A percentile compares a stretch with the other conserved stretches of the same genome.
phyloP scores from a whole-genome alignment of 805 yeast genomes.

The Metschnikowia gelsemii region DNA sequence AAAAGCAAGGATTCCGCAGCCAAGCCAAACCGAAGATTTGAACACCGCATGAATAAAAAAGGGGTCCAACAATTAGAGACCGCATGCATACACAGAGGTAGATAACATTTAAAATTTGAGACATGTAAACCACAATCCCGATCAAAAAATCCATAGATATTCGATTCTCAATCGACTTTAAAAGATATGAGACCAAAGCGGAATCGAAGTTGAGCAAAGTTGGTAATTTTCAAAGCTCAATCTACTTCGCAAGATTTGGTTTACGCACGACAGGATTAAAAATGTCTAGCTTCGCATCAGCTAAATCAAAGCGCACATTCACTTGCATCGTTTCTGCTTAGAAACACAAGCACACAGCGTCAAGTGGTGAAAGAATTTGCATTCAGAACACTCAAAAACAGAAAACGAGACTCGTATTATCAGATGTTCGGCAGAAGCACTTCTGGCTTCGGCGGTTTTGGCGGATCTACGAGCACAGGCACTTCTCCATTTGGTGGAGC shows the following conservation, averaged over 20 bases:
- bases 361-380: constrained; percentile 6
- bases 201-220: no score
- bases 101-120: no score
- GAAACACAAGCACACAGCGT: not conserved
- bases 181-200: no score
- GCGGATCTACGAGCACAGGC: constrained; percentile 7
- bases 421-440: constrained; percentile 49
- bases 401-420: not conserved
- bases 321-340: not conserved
- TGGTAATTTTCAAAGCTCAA: no score
- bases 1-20: not conserved
- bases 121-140: no score
- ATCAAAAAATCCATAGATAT: no score
- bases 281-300: not conserved
- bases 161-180: no score
- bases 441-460: constrained; percentile 43
- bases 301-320: no score
- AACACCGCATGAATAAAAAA: no score
- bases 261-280: not conserved
- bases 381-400: not conserved
- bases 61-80: no score
- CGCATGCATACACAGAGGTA: no score
- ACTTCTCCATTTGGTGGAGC: constrained; percentile 18
- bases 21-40: not conserved
- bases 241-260: no score